A percentile compares a stretch with the other conserved stretches of the same genome.
These are phyloP conservation scores for Gleditsia sinensis DNA, from an alignment of 306 rosid genomes.

Conservation along the genomic window DNA sequence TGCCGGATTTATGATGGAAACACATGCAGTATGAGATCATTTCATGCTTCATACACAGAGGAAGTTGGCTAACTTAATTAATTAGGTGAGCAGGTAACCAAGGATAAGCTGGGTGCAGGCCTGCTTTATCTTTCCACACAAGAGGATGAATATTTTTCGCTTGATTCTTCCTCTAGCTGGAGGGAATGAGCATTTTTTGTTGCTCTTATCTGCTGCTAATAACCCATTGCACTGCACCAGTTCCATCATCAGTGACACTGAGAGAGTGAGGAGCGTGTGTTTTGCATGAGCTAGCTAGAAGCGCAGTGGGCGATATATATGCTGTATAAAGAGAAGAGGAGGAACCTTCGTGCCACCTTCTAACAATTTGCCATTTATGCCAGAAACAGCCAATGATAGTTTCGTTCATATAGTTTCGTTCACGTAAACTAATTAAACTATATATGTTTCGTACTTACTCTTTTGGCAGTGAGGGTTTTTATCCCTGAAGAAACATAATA, in stretches of 20 bases:
- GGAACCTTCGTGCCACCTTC: constrained; percentile 33
- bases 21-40: background rate
- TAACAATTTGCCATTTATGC: background rate
- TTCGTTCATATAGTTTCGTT: no score
- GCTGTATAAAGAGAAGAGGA: background rate
- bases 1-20: no score
- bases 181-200: background rate
- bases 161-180: constrained; percentile 35
- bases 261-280: background rate
- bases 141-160: constrained; percentile 27
- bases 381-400: background rate
- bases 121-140: constrained; percentile 11
- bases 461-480: background rate
- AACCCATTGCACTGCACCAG: background rate
- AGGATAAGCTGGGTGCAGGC: background rate
- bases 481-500: background rate
- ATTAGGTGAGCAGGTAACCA: background rate
- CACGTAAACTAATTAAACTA: background rate
- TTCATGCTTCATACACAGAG: background rate
- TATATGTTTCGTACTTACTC: background rate
- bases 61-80: background rate
- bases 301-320: background rate
- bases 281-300: constrained; percentile 19
- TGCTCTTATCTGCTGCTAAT: background rate
- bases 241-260: background rate